Base-by-base conservation (phyloP, 345 rosid genomes). In the Firmiana major region DNA sequence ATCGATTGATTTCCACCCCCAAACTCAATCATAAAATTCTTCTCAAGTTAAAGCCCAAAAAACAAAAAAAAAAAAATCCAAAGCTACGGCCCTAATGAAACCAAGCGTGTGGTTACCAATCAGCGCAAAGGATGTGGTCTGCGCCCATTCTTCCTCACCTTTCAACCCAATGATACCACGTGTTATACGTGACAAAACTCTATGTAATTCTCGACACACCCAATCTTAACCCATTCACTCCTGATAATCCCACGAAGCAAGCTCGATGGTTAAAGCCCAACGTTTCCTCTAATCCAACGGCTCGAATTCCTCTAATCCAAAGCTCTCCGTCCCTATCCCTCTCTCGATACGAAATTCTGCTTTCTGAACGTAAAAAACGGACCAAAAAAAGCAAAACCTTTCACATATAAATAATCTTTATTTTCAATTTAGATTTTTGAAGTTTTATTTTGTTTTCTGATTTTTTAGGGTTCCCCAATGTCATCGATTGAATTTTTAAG, bases 391-490 rank as follows among this genome's bases (percentile, higher is more conserved):
- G 6, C 2, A 2, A n/a, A n/a, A n/a, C n/a, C n/a, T n/a, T n/a
- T 42, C 9, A 11, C 34, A 13, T n/a, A 63, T 63, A 63, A 69
- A 42, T 63, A 67, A 54, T 55, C 24, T 3, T 31, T 31, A 1
- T 9, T 51, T 65, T 34, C 4, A 63, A 12, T 21, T 46, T 13
- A 7, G n/a, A 24, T 45, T 71, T 71, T 51, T 55, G 19, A n/a
- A 17, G 9, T 42, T 46, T 16, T 75, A 51, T 48, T 46, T 16
- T 75, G 45, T 84, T 71, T 42, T 79, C 63, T 54, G 69, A 77
- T 78, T 78, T 81, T 79, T 62, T 87, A 82, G 85, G 90, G 82
- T 82, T 85, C 76, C 48, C 63, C 66, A n/a, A 90, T 90, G 90
- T 70, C 85, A 43, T 80, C 80, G 64, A 77, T 85, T 75, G 91